Conservation (phyloP, 345 rosid species). For the Hypericum androsaemum region DNA sequence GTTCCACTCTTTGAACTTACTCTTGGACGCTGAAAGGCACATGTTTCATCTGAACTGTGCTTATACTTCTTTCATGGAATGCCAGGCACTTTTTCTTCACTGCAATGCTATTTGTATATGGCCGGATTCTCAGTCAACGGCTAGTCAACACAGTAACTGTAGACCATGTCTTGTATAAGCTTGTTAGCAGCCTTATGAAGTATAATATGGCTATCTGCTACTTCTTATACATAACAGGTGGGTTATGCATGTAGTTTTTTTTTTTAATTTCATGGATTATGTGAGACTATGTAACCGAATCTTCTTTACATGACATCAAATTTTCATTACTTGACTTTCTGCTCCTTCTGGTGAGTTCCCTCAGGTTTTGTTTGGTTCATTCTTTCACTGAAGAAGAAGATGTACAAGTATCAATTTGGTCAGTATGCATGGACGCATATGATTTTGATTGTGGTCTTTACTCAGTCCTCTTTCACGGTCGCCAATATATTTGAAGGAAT, state of each 20-base stretch:
- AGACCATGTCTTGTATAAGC: constrained; percentile 67
- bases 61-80: background rate
- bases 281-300: background rate
- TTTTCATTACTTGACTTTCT: constrained; percentile 1
- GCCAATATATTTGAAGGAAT: constrained; percentile 99
- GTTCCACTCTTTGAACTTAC: constrained; percentile 57
- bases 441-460: constrained; percentile 92
- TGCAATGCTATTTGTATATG: constrained; percentile 81
- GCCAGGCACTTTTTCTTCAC: constrained; percentile 18
- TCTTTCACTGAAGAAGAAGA: constrained; percentile 86
- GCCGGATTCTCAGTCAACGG: constrained; percentile 87
- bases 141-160: constrained; percentile 80
- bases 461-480: constrained; percentile 94
- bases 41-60: background rate
- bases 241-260: background rate
- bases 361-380: constrained; percentile 99
- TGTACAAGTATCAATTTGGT: constrained; percentile 99
- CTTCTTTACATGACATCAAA: background rate
- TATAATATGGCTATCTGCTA: constrained; percentile 89
- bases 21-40: constrained; percentile 51
- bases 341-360: background rate
- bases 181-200: constrained; percentile 74
- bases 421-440: constrained; percentile 99
- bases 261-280: background rate
- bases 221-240: constrained; percentile 81